Conservation (phyloP, 2,329 filamentous ascomycete genomes). For the Metarhizium robertsii region DNA sequence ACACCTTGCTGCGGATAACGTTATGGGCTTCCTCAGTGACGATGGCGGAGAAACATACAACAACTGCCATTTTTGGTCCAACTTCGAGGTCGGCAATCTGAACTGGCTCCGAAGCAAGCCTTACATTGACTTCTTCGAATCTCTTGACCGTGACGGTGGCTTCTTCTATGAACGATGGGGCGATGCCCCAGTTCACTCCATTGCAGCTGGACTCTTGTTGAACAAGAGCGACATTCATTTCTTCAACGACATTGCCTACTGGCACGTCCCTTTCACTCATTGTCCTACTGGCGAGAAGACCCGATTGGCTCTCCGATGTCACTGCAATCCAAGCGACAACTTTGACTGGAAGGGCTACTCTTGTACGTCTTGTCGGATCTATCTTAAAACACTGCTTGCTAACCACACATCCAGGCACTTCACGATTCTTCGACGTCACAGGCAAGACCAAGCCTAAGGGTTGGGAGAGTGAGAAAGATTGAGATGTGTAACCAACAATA, state of each 20-base stretch:
- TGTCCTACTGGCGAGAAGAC: slow-evolving; percentile 87
- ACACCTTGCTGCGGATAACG: slow-evolving; percentile 76
- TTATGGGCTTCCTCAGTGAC: slow-evolving; percentile 84
- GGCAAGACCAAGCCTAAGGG: slow-evolving; percentile 74
- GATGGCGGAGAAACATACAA: slow-evolving; percentile 91
- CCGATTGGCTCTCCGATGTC: slow-evolving; percentile 76
- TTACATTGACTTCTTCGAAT: slow-evolving; percentile 85
- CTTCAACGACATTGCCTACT: slow-evolving; percentile 98
- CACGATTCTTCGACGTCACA: slow-evolving; percentile 78
- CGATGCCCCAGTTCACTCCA: slow-evolving; percentile 96
- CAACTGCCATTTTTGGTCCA: slow-evolving; percentile 99
- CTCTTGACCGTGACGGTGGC: slow-evolving; percentile 80
- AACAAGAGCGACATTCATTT: slow-evolving; percentile 95
- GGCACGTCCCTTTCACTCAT: slow-evolving; percentile 95
- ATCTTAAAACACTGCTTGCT: background rate
- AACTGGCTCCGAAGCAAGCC: slow-evolving; percentile 85
- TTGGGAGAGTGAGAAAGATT: slow-evolving; percentile 43
- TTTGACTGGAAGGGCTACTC: slow-evolving; percentile 99
- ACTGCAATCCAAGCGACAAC: slow-evolving; percentile 92
- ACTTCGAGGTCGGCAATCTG: slow-evolving; percentile 93
- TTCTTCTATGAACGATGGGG: slow-evolving; percentile 99
- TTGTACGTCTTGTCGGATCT: slow-evolving; percentile 50
- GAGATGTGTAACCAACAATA: background rate
- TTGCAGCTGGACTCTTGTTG: slow-evolving; percentile 77
- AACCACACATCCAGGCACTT: slow-evolving; percentile 39